A percentile compares a stretch with the other conserved stretches of the same genome.
phyloP scores from a whole-genome alignment of 768 basidiomycete species.

The Lentinula sp. region DNA sequence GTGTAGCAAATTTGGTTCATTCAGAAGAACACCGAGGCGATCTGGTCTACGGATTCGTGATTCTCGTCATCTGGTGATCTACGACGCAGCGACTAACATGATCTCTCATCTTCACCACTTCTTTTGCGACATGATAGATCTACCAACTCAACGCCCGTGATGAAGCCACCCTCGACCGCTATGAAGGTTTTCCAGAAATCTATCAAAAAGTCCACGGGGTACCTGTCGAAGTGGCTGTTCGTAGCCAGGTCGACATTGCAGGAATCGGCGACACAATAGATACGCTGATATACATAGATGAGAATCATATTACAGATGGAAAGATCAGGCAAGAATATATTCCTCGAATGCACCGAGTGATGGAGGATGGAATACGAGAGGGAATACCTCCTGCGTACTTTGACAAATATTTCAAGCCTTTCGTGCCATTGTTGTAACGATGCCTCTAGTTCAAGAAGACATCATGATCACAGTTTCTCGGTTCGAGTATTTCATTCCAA shows the following conservation, averaged over 20 bases:
- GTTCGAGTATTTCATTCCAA: too few relatives aligned
- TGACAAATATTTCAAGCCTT: constrained; percentile 35
- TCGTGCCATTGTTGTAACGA: constrained; percentile 20
- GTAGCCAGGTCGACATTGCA: background rate
- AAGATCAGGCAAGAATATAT: constrained; percentile 36
- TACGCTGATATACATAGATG: constrained; percentile 37
- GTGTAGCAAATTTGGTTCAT: constrained; percentile 39
- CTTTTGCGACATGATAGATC: constrained; percentile 11
- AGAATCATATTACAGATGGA: constrained; percentile 23
- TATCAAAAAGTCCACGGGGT: constrained; percentile 31
- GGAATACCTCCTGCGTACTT: constrained; percentile 37
- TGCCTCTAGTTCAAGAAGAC: too few relatives aligned
- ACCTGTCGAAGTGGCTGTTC: constrained; percentile 18
- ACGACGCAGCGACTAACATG: background rate
- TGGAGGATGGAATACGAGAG: constrained; percentile 31
- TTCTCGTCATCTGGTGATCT: background rate
- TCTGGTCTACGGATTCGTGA: constrained; percentile 31
- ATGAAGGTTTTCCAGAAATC: constrained; percentile 29
- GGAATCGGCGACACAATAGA: constrained; percentile 11
- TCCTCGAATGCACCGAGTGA: constrained; percentile 37
- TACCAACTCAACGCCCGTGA: constrained; percentile 35
- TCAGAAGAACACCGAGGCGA: constrained; percentile 24
- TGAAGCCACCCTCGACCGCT: constrained; percentile 35
- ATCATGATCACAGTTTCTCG: too few relatives aligned
- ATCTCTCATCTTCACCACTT: background rate